Conservation (phyloP, 306 rosid species). For the Prunus kanzakura region DNA sequence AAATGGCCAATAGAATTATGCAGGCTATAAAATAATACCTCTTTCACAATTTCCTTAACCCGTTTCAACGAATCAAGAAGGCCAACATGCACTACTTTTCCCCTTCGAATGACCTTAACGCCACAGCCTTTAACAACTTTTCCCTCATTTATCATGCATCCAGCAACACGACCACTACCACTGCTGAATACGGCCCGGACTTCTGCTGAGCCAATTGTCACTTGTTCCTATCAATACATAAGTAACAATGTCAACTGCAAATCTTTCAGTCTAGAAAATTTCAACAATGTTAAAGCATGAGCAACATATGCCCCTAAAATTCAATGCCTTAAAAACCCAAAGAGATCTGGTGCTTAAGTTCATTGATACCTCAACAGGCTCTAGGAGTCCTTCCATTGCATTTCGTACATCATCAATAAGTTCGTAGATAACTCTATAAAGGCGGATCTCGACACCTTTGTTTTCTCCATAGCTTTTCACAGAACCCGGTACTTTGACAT, state of each 20-base stretch:
- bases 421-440: constrained; percentile 89
- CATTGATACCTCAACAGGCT: constrained; percentile 62
- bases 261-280: constrained; percentile 18
- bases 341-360: constrained; percentile 4
- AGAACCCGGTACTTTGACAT: constrained; percentile 70
- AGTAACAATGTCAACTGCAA: constrained; percentile 15
- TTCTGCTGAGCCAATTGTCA: constrained; percentile 75
- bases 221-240: constrained; percentile 59
- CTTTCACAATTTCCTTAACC: constrained; percentile 86
- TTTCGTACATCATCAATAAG: constrained; percentile 84
- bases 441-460: constrained; percentile 85
- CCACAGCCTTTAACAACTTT: constrained; percentile 75
- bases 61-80: constrained; percentile 84
- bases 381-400: constrained; percentile 98
- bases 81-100: constrained; percentile 57
- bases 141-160: constrained; percentile 88
- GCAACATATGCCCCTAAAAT: constrained; percentile 4
- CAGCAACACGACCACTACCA: constrained; percentile 95
- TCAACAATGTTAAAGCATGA: constrained; percentile 3
- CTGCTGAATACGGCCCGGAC: constrained; percentile 87
- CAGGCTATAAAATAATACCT: constrained; percentile 52
- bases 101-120: constrained; percentile 69
- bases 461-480: constrained; percentile 84
- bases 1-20: neutral
- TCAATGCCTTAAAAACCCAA: constrained; percentile 4